Evolutionary conservation across 2,329 filamentous ascomycete species (phyloP).

Genomic region (Fusarium piperis): DNA sequence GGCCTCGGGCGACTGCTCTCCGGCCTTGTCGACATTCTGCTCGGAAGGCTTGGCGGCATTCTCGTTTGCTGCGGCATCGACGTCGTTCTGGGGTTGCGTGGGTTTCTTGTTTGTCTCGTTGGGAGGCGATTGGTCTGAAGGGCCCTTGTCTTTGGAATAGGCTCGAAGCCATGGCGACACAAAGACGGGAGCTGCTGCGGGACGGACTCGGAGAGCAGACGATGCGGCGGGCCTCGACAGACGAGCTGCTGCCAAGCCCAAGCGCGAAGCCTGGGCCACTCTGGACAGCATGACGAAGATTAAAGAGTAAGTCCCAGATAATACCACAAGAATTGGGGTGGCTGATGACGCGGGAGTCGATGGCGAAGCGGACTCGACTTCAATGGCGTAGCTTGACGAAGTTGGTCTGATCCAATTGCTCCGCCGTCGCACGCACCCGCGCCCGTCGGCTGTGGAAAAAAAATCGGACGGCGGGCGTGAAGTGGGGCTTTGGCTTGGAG

Average conservation of each 20-base stretch:
- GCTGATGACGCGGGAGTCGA: conserved; percentile 8
- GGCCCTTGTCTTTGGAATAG: conserved; percentile 39
- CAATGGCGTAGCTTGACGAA: conserved; percentile 34
- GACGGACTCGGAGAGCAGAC: conserved; percentile 39
- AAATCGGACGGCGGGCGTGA: conserved; percentile 37
- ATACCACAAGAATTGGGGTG: neutral
- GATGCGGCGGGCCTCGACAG: conserved; percentile 40
- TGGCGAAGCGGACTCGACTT: conserved; percentile 30
- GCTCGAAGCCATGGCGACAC: conserved; percentile 44
- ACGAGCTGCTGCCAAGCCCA: conserved; percentile 46
- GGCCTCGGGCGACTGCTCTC: conserved; percentile 40
- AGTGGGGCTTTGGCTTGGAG: conserved; percentile 16
- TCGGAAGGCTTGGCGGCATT: conserved; percentile 21
- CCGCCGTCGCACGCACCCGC: conserved; percentile 38
- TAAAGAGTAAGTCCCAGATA: neutral
- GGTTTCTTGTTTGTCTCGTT: conserved; percentile 27
- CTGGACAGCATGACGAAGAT: conserved; percentile 52
- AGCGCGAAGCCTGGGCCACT: conserved; percentile 47
- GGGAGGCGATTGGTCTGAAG: conserved; percentile 12
- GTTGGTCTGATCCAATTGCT: conserved; percentile 43
- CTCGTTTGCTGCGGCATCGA: conserved; percentile 19
- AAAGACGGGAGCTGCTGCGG: conserved; percentile 26
- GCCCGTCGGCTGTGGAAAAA: conserved; percentile 35
- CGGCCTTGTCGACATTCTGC: conserved; percentile 31
- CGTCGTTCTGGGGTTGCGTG: conserved; percentile 27